A percentile compares a stretch with the other conserved stretches of the same genome.
Evolutionary conservation across 2,329 filamentous ascomycete genomes (phyloP).

Genomic region (Colletotrichum sp.): DNA sequence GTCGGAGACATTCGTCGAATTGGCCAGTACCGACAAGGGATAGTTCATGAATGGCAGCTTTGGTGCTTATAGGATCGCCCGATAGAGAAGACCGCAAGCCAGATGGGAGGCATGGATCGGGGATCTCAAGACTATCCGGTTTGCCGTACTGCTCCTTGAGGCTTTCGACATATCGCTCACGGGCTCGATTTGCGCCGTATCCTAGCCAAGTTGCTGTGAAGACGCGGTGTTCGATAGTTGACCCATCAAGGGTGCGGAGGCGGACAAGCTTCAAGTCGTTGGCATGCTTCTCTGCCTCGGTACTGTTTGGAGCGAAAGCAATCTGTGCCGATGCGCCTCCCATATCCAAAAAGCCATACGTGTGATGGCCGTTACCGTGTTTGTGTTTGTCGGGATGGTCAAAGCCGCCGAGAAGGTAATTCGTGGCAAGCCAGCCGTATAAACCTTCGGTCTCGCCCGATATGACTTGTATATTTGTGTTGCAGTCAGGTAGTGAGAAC

Average conservation of each 20-base stretch:
- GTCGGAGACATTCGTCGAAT: constrained; percentile 83
- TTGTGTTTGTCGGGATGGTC: constrained; percentile 75
- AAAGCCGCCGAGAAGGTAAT: constrained; percentile 92
- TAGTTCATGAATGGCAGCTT: constrained; percentile 40
- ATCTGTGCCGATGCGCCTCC: constrained; percentile 97
- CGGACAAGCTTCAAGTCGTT: constrained; percentile 88
- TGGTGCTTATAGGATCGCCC: constrained; percentile 59
- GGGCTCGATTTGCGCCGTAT: constrained; percentile 94
- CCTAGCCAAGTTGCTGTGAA: constrained; percentile 98
- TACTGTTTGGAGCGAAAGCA: constrained; percentile 92
- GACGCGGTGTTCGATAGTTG: constrained; percentile 79
- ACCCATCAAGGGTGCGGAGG: constrained; percentile 82
- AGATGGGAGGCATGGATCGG: constrained; percentile 88
- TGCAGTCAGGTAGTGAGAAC: constrained; percentile 90
- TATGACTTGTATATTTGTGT: constrained; percentile 89
- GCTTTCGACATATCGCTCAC: constrained; percentile 80
- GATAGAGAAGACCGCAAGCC: constrained; percentile 76
- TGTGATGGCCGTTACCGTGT: constrained; percentile 88
- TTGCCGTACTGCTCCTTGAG: constrained; percentile 72
- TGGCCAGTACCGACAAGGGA: constrained; percentile 81
- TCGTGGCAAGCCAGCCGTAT: constrained; percentile 97
- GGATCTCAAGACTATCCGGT: constrained; percentile 68
- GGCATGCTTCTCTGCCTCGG: constrained; percentile 87
- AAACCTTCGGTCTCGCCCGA: constrained; percentile 93
- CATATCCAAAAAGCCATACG: constrained; percentile 98